Evolutionary conservation across 257 asterid genomes (phyloP), one percentile per base, ranked within the genome.

Genomic region (Anisodus tanguticus): DNA sequence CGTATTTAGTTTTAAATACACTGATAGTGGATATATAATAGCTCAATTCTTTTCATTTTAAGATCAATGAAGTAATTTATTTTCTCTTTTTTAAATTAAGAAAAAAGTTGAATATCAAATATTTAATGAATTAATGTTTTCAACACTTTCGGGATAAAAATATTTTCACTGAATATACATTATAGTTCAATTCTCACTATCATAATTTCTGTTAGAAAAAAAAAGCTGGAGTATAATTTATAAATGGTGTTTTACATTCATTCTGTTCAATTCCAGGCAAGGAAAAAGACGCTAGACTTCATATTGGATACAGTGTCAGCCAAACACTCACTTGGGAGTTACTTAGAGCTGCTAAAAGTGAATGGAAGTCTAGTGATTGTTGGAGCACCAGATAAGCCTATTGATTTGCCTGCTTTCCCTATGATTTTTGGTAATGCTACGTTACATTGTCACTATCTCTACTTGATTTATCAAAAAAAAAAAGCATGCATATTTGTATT

Each of bases 321-420:
- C 4, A 77, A 91, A 9, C 98, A 95, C 89, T 91, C 98, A 0
- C 86, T 95, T 80, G 98, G 98, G 5, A 91, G 91, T 2, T 60
- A 26, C 43, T 85, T 95, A 0, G 97, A 94, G 86, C 82, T 95
- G 54, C 81, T 95, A 85, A 94, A 94, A 82, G 94, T 94, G 82
- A 94, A 88, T 10, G 98, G 98, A 3, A 94, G 97, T 8, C 59
- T 95, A 49, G 94, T 87, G 67, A 68, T 95, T 54, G 97, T 93
- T 51, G 98, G 98, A n/a, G 98, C 97, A 82, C 98, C 98, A 0
- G 95, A 91, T 57, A 91, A 91, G 91, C 98, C 98, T 3, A 47
- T 95, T 16, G 95, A 91, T 31, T 97, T 95, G 3, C 97, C 98
- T 41, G 87, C 98, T 13, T 93, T 94, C 47, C 97, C 98, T 39